phyloP scores from a whole-genome alignment of 495 filamentous ascomycete genomes.

The Penicillium dipodomyicola region DNA sequence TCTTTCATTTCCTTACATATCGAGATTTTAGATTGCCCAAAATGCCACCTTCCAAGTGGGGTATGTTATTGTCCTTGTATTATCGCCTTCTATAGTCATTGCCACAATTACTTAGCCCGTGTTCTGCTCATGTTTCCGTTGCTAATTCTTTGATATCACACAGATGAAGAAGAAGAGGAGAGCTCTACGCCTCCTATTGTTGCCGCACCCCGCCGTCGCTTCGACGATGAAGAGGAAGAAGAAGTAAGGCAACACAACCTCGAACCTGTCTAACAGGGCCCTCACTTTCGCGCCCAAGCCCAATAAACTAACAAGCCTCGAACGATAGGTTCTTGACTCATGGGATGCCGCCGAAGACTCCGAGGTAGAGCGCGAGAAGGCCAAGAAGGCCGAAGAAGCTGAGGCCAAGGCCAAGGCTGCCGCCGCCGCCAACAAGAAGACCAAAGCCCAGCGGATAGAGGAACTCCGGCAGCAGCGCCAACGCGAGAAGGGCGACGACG shows the following conservation, averaged over 20 bases:
- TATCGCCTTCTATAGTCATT: neutral
- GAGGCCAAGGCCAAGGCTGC: conserved; percentile 88
- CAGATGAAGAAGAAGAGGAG: conserved; percentile 70
- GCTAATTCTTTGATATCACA: conserved; percentile 20
- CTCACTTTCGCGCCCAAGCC: neutral
- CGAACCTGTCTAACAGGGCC: neutral
- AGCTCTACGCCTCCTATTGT: conserved; percentile 59
- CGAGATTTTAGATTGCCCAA: conserved; percentile 19
- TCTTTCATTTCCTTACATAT: conserved; percentile 15
- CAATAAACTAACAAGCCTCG: conserved; percentile 15
- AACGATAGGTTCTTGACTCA: conserved; percentile 77
- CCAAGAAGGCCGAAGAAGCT: conserved; percentile 76
- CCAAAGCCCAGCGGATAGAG: conserved; percentile 81
- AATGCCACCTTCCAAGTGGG: conserved; percentile 53
- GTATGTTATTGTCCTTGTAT: conserved; percentile 38
- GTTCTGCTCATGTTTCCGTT: neutral
- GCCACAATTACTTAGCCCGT: neutral
- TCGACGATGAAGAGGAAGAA: conserved; percentile 91
- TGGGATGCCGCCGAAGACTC: conserved; percentile 98
- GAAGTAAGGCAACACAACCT: conserved; percentile 58
- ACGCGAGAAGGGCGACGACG: conserved; percentile 53
- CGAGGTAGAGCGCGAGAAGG: conserved; percentile 94
- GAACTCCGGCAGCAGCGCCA: conserved; percentile 58
- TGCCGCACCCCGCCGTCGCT: conserved; percentile 56
- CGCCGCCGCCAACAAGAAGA: conserved; percentile 91